phyloP scores from a whole-genome alignment of 495 filamentous ascomycete species.

The Clohesyomyces aquaticus region DNA sequence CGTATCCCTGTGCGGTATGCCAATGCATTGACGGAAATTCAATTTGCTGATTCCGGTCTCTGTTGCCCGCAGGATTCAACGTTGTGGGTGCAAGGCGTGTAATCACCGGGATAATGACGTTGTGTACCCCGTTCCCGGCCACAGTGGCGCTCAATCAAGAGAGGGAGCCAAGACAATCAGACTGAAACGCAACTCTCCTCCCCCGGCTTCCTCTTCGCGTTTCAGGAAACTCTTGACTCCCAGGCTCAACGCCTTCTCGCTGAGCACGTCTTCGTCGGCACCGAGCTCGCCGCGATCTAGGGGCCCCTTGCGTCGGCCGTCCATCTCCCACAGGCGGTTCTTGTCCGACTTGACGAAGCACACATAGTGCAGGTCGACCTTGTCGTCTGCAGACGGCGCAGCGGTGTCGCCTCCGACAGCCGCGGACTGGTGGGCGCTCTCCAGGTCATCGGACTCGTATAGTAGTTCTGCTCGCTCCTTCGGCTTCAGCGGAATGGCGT shows the following conservation, averaged over 20 bases:
- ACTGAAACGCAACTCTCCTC: conserved; percentile 59
- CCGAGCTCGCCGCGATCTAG: conserved; percentile 66
- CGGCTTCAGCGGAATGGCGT: conserved; percentile 53
- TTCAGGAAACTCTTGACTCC: conserved; percentile 62
- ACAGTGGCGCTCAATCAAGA: conserved; percentile 41
- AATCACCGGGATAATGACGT: not conserved
- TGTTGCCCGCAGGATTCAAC: not conserved
- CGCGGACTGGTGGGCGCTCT: conserved; percentile 48
- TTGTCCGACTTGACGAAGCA: conserved; percentile 51
- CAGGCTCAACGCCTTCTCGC: conserved; percentile 63
- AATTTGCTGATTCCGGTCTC: conserved; percentile 2
- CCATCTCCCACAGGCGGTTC: conserved; percentile 49
- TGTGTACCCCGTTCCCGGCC: not conserved
- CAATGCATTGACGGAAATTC: conserved; percentile 13
- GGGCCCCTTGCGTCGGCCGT: conserved; percentile 66
- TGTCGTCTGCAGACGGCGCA: conserved; percentile 45
- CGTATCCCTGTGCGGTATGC: conserved; percentile 16
- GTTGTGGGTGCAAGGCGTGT: not conserved
- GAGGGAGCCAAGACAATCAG: conserved; percentile 56
- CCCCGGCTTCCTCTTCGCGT: conserved; percentile 54
- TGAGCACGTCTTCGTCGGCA: conserved; percentile 70
- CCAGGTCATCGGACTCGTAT: conserved; percentile 48
- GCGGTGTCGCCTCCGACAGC: conserved; percentile 47
- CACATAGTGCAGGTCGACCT: conserved; percentile 51
- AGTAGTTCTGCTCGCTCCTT: conserved; percentile 46